Evolutionary conservation across 495 filamentous ascomycete species (phyloP).

Genomic region (Lophiostoma macrostomum): DNA sequence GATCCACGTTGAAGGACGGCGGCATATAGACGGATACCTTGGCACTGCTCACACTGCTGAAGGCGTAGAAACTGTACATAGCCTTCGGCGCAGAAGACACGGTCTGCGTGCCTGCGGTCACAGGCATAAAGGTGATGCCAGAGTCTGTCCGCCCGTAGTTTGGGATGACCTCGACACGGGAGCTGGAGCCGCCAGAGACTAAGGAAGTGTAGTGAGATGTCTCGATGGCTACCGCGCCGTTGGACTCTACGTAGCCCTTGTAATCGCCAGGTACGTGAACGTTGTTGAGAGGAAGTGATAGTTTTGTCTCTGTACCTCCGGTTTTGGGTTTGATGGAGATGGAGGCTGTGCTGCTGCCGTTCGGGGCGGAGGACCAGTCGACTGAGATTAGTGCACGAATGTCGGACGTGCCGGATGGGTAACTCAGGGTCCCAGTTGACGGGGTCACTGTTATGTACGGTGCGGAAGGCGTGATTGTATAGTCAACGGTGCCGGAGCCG

Average conservation of each 20-base stretch:
- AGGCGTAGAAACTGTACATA: constrained; percentile 19
- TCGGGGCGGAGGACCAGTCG: constrained; percentile 22
- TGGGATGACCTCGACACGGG: constrained; percentile 16
- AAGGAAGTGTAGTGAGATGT: constrained; percentile 13
- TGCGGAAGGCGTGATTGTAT: constrained; percentile 18
- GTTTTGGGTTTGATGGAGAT: constrained; percentile 21
- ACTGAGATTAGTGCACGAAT: constrained; percentile 15
- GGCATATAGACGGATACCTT: constrained; percentile 24
- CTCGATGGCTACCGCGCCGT: constrained; percentile 26
- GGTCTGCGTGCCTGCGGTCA: constrained; percentile 11
- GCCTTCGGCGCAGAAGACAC: constrained; percentile 10
- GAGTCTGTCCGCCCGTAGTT: constrained; percentile 27
- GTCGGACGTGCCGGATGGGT: constrained; percentile 20
- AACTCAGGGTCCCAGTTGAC: constrained; percentile 12
- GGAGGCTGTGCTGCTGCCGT: constrained; percentile 11
- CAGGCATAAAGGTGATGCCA: constrained; percentile 19
- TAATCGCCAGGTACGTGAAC: constrained; percentile 9
- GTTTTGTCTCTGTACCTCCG: constrained; percentile 15
- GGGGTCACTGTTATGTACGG: constrained; percentile 17
- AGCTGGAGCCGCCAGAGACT: not conserved
- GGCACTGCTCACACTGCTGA: not conserved
- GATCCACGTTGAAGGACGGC: constrained; percentile 21
- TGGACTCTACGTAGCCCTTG: constrained; percentile 26
- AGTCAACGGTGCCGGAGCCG: constrained; percentile 16
- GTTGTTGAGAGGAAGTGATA: constrained; percentile 18